Conservation (phyloP, 2,329 filamentous ascomycete species). For the Claviceps sp. region DNA sequence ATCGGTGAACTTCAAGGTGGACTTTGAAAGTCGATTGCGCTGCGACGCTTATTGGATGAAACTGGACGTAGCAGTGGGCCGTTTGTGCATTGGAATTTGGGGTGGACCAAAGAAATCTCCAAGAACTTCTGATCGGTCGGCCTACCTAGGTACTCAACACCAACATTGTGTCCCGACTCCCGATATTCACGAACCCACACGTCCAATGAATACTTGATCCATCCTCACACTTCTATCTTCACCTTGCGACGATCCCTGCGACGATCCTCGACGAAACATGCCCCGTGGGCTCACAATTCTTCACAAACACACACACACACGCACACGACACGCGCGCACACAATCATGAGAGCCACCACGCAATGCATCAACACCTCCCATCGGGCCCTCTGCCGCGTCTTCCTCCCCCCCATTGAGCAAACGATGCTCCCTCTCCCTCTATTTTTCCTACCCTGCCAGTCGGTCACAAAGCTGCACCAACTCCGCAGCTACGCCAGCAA, state of each 20-base stretch:
- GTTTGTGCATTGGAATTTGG: background rate
- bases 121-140: background rate
- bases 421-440: background rate
- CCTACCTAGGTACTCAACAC: background rate
- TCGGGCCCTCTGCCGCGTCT: conserved; percentile 32
- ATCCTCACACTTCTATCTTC: too few relatives aligned
- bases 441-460: background rate
- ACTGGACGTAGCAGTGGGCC: too few relatives aligned
- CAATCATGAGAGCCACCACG: conserved; percentile 21
- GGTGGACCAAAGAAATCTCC: background rate
- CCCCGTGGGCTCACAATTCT: background rate
- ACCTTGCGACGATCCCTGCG: too few relatives aligned
- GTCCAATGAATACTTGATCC: too few relatives aligned
- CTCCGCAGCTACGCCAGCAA: background rate
- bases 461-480: background rate
- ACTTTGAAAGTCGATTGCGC: too few relatives aligned
- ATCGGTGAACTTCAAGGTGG: too few relatives aligned
- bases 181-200: too few relatives aligned
- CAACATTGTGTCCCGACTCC: background rate
- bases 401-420: conserved; percentile 18
- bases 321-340: background rate
- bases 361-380: conserved; percentile 30
- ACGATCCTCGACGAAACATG: background rate
- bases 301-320: background rate
- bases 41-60: too few relatives aligned